A percentile compares a stretch with the other conserved stretches of the same genome.
These are phyloP conservation scores for Solanum bulbocastanum DNA, from an alignment of 257 asterid species.

Conservation along the genomic window DNA sequence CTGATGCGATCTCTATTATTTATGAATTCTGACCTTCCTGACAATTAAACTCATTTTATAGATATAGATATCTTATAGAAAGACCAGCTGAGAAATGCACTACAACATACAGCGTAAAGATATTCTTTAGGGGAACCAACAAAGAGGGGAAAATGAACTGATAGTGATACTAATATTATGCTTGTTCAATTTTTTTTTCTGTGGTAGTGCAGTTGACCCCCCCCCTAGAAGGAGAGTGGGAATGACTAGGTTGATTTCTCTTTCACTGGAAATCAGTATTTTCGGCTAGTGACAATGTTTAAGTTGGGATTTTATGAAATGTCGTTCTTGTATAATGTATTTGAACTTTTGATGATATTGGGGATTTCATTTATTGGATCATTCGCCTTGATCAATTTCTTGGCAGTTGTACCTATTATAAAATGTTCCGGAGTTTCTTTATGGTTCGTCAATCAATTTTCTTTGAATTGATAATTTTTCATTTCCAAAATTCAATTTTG, in stretches of 20 bases:
- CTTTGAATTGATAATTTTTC: neutral
- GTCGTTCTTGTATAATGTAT: neutral
- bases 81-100: neutral
- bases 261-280: neutral
- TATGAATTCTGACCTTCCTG: neutral
- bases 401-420: neutral
- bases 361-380: neutral
- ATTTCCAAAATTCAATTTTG: neutral
- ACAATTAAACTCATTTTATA: neutral
- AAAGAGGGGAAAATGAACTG: neutral
- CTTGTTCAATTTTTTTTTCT: neutral
- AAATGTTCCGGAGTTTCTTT: neutral
- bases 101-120: neutral
- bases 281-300: neutral
- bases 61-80: neutral
- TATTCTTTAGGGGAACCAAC: neutral
- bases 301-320: neutral
- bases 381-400: neutral
- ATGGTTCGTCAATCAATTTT: neutral
- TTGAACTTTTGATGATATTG: neutral
- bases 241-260: neutral
- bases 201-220: neutral
- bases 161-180: neutral
- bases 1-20: neutral
- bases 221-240: neutral